A percentile compares a stretch with the other conserved stretches of the same genome.
Conservation (phyloP, 495 filamentous ascomycete species). For the Cercophora scortea region DNA sequence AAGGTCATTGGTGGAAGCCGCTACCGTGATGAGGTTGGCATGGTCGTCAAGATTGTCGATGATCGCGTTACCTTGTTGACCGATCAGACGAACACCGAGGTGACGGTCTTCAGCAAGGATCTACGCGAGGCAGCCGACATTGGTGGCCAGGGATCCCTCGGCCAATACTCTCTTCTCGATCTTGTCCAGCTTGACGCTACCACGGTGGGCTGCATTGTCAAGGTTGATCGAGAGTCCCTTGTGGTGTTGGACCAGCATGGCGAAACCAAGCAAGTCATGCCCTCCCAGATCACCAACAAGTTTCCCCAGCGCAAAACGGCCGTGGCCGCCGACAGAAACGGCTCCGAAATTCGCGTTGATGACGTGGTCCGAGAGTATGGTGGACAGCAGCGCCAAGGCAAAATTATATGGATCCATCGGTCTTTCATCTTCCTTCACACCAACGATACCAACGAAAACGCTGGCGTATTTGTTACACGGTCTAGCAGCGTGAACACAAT, state of each 20-base stretch:
- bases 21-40: slow-evolving; percentile 88
- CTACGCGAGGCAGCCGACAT: slow-evolving; percentile 86
- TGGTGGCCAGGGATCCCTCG: slow-evolving; percentile 67
- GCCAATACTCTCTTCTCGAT: slow-evolving; percentile 85
- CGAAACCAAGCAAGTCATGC: slow-evolving; percentile 70
- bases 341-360: slow-evolving; percentile 83
- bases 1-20: slow-evolving; percentile 95
- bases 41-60: slow-evolving; percentile 87
- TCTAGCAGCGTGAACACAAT: slow-evolving; percentile 79
- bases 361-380: slow-evolving; percentile 87
- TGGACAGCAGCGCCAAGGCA: slow-evolving; percentile 77
- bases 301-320: slow-evolving; percentile 69
- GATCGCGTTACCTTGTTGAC: slow-evolving; percentile 87
- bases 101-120: slow-evolving; percentile 98
- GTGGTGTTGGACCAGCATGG: slow-evolving; percentile 87
- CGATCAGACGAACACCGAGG: slow-evolving; percentile 83
- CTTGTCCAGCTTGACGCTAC: slow-evolving; percentile 88
- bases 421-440: slow-evolving; percentile 83
- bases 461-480: slow-evolving; percentile 83
- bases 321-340: slow-evolving; percentile 87
- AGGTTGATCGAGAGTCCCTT: slow-evolving; percentile 88
- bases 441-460: slow-evolving; percentile 76
- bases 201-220: slow-evolving; percentile 87
- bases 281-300: slow-evolving; percentile 85
- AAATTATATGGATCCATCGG: slow-evolving; percentile 86